Conservation (phyloP, 805 yeast species). For the Zygoascus bituminiphila region DNA sequence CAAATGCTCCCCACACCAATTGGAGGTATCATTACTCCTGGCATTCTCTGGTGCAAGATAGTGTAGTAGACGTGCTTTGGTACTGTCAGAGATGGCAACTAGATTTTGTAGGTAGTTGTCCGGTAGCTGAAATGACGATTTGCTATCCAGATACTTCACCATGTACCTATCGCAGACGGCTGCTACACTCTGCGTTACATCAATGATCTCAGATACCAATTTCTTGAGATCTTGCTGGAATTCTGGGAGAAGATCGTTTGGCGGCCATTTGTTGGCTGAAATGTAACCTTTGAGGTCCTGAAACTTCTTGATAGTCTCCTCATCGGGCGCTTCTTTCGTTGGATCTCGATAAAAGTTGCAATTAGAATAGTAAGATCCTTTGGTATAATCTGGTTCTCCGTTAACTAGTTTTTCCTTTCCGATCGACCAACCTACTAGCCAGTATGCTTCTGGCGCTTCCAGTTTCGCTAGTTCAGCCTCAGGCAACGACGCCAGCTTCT, state of each 20-base stretch:
- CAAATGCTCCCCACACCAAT: slow-evolving; percentile 57
- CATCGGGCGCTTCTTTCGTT: slow-evolving; percentile 39
- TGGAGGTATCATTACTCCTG: slow-evolving; percentile 12
- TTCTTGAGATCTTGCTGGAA: slow-evolving; percentile 25
- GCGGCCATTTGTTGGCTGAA: slow-evolving; percentile 47
- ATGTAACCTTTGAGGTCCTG: slow-evolving; percentile 37
- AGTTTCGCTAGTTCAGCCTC: slow-evolving; percentile 29
- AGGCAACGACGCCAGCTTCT: slow-evolving; percentile 36
- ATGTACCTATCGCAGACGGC: slow-evolving; percentile 44
- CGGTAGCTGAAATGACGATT: neutral
- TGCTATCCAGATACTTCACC: slow-evolving; percentile 14
- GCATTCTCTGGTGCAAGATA: slow-evolving; percentile 34
- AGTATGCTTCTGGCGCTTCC: slow-evolving; percentile 42
- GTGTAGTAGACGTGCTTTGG: slow-evolving; percentile 51
- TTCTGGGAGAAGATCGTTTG: slow-evolving; percentile 18
- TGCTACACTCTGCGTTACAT: slow-evolving; percentile 44
- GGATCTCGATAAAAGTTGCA: slow-evolving; percentile 45
- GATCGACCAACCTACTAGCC: slow-evolving; percentile 55
- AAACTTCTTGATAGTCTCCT: slow-evolving; percentile 22
- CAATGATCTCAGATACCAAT: slow-evolving; percentile 38
- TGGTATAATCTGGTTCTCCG: slow-evolving; percentile 40
- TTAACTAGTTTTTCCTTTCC: slow-evolving; percentile 44
- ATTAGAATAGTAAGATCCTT: slow-evolving; percentile 52
- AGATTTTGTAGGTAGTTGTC: slow-evolving; percentile 35
- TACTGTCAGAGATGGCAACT: slow-evolving; percentile 42